Evolutionary conservation across 768 basidiomycete species (phyloP), one percentile per base, ranked within the genome.

Genomic region (Boletus reticulatus): DNA sequence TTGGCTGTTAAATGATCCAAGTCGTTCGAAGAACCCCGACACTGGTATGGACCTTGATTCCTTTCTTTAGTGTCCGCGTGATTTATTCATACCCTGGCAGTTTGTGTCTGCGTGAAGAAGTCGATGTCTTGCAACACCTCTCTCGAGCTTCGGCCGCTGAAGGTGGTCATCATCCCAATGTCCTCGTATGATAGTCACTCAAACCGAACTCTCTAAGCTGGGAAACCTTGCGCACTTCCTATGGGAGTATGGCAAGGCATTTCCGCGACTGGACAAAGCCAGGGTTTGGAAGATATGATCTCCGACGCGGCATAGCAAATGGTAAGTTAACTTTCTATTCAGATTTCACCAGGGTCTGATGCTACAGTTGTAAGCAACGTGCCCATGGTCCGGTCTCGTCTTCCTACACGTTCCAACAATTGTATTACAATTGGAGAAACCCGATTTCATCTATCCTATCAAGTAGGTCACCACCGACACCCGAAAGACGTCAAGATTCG

Each of bases 1-100:
- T 95, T 80, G 70, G 96, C 96, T 9, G 84, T 99, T 66, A 99
- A 99, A 79, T 89, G 91, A 69, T 95, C 92, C 31, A 94, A 95
- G 75, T 81, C 84, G 31, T 95, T 97, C 62, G 90, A 94, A 66
- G 96, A 96, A 27, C 82, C 81, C 38, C 88, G 89, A 72, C 95
- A 97, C 74, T 81, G 96, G 91, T 95, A 70, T 12, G 61, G 65
- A 85, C 75, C 31, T 9, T 34, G 12, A 37, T 53, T 49, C 29
- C 29, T 17, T 57, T 57, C 24, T 24, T 24, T 63, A 49, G 59
- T 61, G 32, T 59, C 56, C 60, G 50, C 10, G 29, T 31, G 52
- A 58, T 44, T 52, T 63, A 56, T 58, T 59, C 59, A 63, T 63
- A 44, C 19, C 22, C 32, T 56, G 31, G 20, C 62, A 92, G 90